phyloP scores from a whole-genome alignment of 2,329 filamentous ascomycete species.

The Aspergillus transmontanensis region DNA sequence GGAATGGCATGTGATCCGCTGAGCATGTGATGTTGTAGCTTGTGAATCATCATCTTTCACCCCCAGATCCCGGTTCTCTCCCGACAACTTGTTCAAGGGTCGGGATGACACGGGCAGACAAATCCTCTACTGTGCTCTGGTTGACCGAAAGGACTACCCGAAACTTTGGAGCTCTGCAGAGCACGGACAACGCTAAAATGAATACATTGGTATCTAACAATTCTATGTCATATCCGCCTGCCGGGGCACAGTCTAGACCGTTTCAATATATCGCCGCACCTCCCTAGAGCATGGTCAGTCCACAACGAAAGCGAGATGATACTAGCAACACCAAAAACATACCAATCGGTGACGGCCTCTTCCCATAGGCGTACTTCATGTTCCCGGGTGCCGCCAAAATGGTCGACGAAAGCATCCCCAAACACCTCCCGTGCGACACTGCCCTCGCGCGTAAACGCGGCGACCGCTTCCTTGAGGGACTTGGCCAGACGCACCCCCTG shows the following conservation, averaged over 20 bases:
- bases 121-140: neutral
- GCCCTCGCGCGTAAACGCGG: conserved; percentile 71
- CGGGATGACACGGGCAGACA: neutral
- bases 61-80: neutral
- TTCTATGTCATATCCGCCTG: neutral
- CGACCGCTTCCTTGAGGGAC: conserved; percentile 80
- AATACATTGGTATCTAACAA: conserved; percentile 1
- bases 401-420: conserved; percentile 93
- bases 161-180: neutral
- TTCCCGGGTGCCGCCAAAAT: conserved; percentile 87
- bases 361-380: conserved; percentile 92
- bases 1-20: neutral
- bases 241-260: conserved; percentile 51
- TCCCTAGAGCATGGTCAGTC: conserved; percentile 57
- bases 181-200: neutral
- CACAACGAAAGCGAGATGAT: neutral
- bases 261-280: conserved; percentile 76
- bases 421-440: conserved; percentile 94
- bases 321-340: conserved; percentile 44
- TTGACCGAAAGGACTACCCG: neutral
- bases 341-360: conserved; percentile 97
- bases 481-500: conserved; percentile 78
- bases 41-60: neutral
- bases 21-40: neutral
- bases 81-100: neutral